Evolutionary conservation across 2,329 filamentous ascomycete genomes (phyloP).

Genomic region (Penicillium sp.): DNA sequence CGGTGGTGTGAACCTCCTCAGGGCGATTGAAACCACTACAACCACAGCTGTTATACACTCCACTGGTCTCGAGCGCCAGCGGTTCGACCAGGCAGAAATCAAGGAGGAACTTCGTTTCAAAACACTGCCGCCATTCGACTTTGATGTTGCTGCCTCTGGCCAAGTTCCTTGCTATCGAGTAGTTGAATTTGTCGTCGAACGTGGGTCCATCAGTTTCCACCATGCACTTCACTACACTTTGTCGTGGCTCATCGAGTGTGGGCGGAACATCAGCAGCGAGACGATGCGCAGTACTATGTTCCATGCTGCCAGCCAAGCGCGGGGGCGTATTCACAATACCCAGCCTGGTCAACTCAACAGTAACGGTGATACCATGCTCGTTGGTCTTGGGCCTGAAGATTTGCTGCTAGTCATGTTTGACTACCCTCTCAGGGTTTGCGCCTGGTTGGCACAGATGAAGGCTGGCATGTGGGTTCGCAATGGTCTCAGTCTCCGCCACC

Average conservation of each 20-base stretch:
- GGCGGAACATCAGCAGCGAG: conserved; percentile 70
- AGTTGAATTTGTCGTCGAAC: conserved; percentile 85
- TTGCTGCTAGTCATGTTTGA: conserved; percentile 87
- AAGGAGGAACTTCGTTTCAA: conserved; percentile 87
- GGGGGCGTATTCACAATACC: conserved; percentile 59
- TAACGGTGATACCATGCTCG: conserved; percentile 58
- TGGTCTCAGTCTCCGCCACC: conserved; percentile 91
- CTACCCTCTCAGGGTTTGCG: conserved; percentile 87
- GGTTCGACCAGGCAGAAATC: conserved; percentile 85
- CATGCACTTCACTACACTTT: conserved; percentile 94
- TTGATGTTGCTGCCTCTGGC: conserved; percentile 57
- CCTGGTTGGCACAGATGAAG: conserved; percentile 97
- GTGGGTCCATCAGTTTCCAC: conserved; percentile 93
- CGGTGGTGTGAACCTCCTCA: conserved; percentile 67
- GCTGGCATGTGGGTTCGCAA: conserved; percentile 98
- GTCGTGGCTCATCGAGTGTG: conserved; percentile 93
- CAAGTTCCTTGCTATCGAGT: conserved; percentile 63
- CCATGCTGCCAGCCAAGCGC: conserved; percentile 63
- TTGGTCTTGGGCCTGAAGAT: conserved; percentile 63
- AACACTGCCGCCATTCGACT: conserved; percentile 74
- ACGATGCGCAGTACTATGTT: conserved; percentile 69
- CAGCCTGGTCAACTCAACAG: conserved; percentile 54
- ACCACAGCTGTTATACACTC: conserved; percentile 87
- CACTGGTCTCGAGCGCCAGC: conserved; percentile 79
- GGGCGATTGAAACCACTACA: conserved; percentile 68